Conservation (phyloP, 805 yeast genomes). For the Barnettozyma botsteinii region DNA sequence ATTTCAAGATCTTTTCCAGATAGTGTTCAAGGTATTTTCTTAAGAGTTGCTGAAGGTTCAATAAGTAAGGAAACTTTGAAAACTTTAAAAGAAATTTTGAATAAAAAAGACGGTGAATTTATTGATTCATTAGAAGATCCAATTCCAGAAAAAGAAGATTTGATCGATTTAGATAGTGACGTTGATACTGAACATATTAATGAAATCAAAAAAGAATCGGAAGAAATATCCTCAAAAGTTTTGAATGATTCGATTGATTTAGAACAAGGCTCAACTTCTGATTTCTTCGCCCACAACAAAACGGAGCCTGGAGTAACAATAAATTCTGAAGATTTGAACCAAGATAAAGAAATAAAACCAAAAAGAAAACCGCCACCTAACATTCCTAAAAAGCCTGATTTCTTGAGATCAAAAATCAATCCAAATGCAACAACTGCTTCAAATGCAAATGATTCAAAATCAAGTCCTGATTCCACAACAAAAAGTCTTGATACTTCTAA, state of each 20-base stretch:
- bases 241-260: constrained; percentile 32
- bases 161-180: constrained; percentile 24
- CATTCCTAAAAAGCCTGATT: constrained; percentile 21
- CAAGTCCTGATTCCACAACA: neutral
- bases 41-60: constrained; percentile 69
- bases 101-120: constrained; percentile 21
- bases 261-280: constrained; percentile 20
- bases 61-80: constrained; percentile 42
- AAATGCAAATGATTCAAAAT: neutral
- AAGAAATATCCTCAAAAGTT: constrained; percentile 11
- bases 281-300: constrained; percentile 12
- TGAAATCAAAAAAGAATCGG: constrained; percentile 12
- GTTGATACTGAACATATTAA: constrained; percentile 22
- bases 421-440: constrained; percentile 3
- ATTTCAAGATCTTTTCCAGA: constrained; percentile 57
- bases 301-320: constrained; percentile 3
- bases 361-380: constrained; percentile 21
- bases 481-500: too few relatives aligned
- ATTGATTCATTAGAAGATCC: constrained; percentile 23
- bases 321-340: neutral
- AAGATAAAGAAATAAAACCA: too few relatives aligned
- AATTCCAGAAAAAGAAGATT: neutral
- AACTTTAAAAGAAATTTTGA: constrained; percentile 20
- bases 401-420: constrained; percentile 9
- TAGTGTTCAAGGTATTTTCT: constrained; percentile 67